A percentile compares a stretch with the other conserved stretches of the same genome.
These are phyloP conservation scores for Aspergillus affinis DNA, from an alignment of 495 filamentous ascomycete genomes.

Conservation along the genomic window DNA sequence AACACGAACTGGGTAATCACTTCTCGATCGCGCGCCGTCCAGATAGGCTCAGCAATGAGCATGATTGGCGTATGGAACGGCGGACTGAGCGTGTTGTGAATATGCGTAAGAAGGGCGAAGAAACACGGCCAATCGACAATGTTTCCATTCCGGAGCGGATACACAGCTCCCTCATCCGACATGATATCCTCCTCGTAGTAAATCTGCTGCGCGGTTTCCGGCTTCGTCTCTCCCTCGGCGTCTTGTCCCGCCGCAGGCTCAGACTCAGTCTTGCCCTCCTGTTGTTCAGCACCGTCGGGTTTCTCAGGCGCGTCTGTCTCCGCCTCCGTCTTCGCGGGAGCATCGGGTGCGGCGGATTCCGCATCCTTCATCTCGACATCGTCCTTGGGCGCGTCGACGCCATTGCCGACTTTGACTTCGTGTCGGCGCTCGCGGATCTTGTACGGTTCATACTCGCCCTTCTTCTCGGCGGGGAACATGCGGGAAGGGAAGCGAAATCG, in stretches of 20 bases:
- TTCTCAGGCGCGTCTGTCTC: slow-evolving; percentile 20
- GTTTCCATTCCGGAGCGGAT: slow-evolving; percentile 78
- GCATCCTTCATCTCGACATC: slow-evolving; percentile 53
- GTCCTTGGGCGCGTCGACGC: slow-evolving; percentile 33
- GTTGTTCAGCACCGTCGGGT: neutral
- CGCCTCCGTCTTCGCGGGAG: slow-evolving; percentile 23
- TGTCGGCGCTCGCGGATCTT: slow-evolving; percentile 72
- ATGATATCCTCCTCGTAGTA: slow-evolving; percentile 82
- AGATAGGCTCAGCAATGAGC: slow-evolving; percentile 80
- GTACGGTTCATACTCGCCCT: slow-evolving; percentile 79
- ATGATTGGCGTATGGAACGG: slow-evolving; percentile 93
- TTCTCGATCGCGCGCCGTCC: slow-evolving; percentile 82
- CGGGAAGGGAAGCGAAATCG: slow-evolving; percentile 78
- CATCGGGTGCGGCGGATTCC: slow-evolving; percentile 27
- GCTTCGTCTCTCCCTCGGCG: slow-evolving; percentile 20
- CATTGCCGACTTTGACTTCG: slow-evolving; percentile 43
- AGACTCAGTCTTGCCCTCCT: neutral
- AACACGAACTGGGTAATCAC: slow-evolving; percentile 87
- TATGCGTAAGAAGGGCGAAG: slow-evolving; percentile 82
- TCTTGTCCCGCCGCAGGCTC: slow-evolving; percentile 9
- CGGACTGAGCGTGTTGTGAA: slow-evolving; percentile 82
- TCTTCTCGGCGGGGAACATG: slow-evolving; percentile 84
- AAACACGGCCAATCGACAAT: slow-evolving; percentile 89
- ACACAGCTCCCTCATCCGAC: slow-evolving; percentile 85
- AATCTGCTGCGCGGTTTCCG: slow-evolving; percentile 44